Evolutionary conservation across 2,329 filamentous ascomycete species (phyloP).

Genomic region (Diaporthe sp.): DNA sequence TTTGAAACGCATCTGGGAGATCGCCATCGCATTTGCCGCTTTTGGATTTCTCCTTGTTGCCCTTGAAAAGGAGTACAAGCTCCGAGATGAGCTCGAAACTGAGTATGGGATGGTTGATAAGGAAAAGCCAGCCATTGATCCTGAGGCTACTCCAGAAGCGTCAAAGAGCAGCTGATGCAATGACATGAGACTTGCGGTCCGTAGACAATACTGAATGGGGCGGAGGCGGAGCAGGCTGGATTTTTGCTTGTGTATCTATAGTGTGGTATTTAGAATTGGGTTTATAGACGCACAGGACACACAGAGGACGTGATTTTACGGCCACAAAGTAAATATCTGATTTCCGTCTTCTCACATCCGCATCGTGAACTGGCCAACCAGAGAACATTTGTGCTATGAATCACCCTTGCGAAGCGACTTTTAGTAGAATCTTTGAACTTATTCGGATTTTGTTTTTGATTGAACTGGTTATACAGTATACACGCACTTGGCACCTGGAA

Average conservation of each 20-base stretch:
- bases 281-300: neutral
- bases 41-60: slow-evolving; percentile 42
- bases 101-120: slow-evolving; percentile 46
- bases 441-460: too few species aligned
- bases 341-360: too few species aligned
- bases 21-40: slow-evolving; percentile 45
- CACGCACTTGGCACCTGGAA: neutral
- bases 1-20: slow-evolving; percentile 43
- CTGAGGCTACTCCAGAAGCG: neutral
- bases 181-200: neutral
- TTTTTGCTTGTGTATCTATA: neutral
- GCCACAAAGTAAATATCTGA: neutral
- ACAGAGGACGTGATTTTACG: neutral
- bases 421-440: too few species aligned
- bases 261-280: neutral
- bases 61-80: slow-evolving; percentile 42
- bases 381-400: too few species aligned
- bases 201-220: neutral
- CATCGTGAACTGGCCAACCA: too few species aligned
- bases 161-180: neutral
- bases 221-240: neutral
- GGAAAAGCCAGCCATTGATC: neutral
- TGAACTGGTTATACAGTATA: too few species aligned
- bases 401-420: too few species aligned
- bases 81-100: slow-evolving; percentile 46